Evolutionary conservation across 2,329 filamentous ascomycete species (phyloP), one percentile per base, ranked within the genome.

Genomic region (Fonsecaea monophora): DNA sequence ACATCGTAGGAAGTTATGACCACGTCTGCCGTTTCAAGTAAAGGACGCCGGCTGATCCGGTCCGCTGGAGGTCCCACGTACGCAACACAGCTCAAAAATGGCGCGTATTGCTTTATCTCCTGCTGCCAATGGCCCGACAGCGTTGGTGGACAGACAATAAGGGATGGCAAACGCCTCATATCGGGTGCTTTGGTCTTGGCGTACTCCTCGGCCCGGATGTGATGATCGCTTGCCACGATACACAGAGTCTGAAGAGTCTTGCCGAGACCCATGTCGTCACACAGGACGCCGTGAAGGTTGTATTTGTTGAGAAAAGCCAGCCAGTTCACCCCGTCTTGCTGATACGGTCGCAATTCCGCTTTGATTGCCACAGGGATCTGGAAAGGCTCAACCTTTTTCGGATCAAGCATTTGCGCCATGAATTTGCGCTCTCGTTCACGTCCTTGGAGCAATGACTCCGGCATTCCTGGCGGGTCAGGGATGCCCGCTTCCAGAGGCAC

Each of bases 241-340:
- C 95, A 99, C 25, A 99, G 87, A 0, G 96, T 99, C 78, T 99
- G 95, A 10, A 99, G 82, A 1, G 95, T 99, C 82, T 99, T 99
- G 58, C 95, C 95, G 34, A 99, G 90, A 75, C 95, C 95, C 95
- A 99, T 99, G 78, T 99, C 95, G 75, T 99, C 95, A 77, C 95
- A 99, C 67, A 99, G 91, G 78, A 99, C 97, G 57, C 95, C 95
- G 74, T 99, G 96, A 1, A 99, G 87, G 74, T 99, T 94, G 77
- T 98, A 99, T 65, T 94, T 94, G 78, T 99, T 99, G 72, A 99
- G 89, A 81, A 99, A 99, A 64, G 96, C 90, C 60, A 99, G 87
- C 95, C 95, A 99, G 77, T 99, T 99, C 76, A 99, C 94, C 77
- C 95, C 95, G 62, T 99, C 95, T 78, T 99, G 95, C 78, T 99